These are phyloP conservation scores for Amphicarpaea edgeworthii DNA, from an alignment of 306 rosid species.

Conservation along the genomic window DNA sequence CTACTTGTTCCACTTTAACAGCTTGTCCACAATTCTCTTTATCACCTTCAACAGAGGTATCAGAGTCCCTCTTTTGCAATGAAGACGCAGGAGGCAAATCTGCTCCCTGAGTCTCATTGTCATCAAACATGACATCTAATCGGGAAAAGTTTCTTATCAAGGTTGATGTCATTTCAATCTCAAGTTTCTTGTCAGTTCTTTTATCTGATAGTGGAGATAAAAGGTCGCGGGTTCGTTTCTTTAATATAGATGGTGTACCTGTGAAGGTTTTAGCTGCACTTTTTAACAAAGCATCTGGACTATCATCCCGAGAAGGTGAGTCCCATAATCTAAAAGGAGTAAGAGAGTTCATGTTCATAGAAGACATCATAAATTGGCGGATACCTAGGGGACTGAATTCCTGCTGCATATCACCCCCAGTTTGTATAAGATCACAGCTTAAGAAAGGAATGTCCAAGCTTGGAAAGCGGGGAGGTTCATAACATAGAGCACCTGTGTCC, in stretches of 20 bases:
- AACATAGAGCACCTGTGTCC: slow-evolving; percentile 77
- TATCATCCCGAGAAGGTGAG: slow-evolving; percentile 74
- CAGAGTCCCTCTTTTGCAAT: slow-evolving; percentile 46
- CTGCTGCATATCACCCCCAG: slow-evolving; percentile 88
- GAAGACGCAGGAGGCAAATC: slow-evolving; percentile 56
- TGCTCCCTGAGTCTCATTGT: slow-evolving; percentile 53
- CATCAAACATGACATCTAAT: slow-evolving; percentile 84
- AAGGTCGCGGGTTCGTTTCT: slow-evolving; percentile 84
- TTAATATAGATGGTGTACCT: slow-evolving; percentile 87
- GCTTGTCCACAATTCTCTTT: slow-evolving; percentile 61
- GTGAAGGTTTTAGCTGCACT: slow-evolving; percentile 94
- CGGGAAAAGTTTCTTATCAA: slow-evolving; percentile 76
- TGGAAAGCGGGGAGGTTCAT: slow-evolving; percentile 97
- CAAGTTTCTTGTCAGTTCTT: slow-evolving; percentile 78
- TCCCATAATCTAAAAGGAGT: slow-evolving; percentile 96
- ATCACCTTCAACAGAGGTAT: slow-evolving; percentile 54
- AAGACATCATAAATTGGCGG: slow-evolving; percentile 92
- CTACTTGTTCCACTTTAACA: slow-evolving; percentile 46
- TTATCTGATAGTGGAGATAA: slow-evolving; percentile 91
- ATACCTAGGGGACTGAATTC: slow-evolving; percentile 98
- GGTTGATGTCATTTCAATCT: slow-evolving; percentile 67
- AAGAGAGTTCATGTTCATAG: slow-evolving; percentile 85
- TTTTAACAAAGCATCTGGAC: slow-evolving; percentile 85
- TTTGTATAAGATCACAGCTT: slow-evolving; percentile 92
- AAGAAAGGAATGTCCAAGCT: slow-evolving; percentile 91